Evolutionary conservation across 2,329 filamentous ascomycete genomes (phyloP), one percentile per base, ranked within the genome.

Genomic region (Cladosporium oxysporum): DNA sequence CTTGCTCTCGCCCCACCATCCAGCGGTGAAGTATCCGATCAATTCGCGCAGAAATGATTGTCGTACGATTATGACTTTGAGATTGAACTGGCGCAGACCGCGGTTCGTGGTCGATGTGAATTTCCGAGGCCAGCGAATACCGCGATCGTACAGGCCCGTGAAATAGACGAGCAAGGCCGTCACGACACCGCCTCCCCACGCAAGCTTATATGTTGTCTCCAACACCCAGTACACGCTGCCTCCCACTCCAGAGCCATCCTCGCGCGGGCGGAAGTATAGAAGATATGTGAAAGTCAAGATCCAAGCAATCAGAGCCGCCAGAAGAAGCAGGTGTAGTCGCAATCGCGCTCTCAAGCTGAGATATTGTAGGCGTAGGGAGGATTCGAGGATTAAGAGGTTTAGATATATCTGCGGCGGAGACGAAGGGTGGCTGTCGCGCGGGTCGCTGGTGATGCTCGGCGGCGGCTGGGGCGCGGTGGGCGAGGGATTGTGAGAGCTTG

Each of bases 141-240:
- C 95, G 65, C 94, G 88, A 75, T 98, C 94, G 91, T 94, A 99
- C 78, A 97, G 93, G 31, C 95, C 95, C 0, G 94, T 97, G 18
- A 89, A 93, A 92, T 93, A 97, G 71, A 98, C 90, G 41, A 99
- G 83, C 52, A 93, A 84, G 41, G 88, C 90, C 0, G 93, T 97
- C 67, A 97, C 90, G 66, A 96, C 85, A 57, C 95, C 95, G 28
- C 92, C 93, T 79, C 96, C 91, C 75, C 97, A 90, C 73, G 91
- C 94, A 62, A 99, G 87, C 78, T 95, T 96, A 80, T 98, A 92
- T 8, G 87, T 87, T 76, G 91, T 91, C 74, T 98, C 94, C 3
- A 98, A 87, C 31, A 96, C 89, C 94, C 94, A 98, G 83, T 99
- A 99, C 62, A 97, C 92, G 16, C 90, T 94, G 35, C 95, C 94